Evolutionary conservation across 306 rosid genomes (phyloP), one percentile per base, ranked within the genome.

Genomic region (Cucumis hystrix): DNA sequence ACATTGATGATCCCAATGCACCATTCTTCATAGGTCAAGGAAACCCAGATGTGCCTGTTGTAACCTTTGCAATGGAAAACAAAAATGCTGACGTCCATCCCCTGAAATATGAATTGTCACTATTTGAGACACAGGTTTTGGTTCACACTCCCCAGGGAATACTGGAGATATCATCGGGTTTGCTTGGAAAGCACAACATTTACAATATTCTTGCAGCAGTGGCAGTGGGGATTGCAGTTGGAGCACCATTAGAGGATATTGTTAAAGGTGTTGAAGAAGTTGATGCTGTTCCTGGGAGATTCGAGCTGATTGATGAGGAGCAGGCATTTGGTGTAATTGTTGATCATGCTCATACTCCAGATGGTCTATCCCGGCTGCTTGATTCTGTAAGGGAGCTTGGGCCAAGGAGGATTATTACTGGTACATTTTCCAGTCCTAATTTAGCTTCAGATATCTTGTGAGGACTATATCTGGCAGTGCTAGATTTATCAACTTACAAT

Each of bases 181-280:
- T 95, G 87, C 93, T 95, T 65, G 97, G 96, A 83, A 87, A 88
- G 82, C 97, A 92, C 84, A 95, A 92, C 77, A 88, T 95, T 74
- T 90, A 90, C 88, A 92, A 92, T 83, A 92, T 95, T 82, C 89
- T 95, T 81, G 97, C 97, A 75, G 91, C 96, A 33, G 97, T 95
- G 80, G 91, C 99, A 15, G 93, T 92, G 52, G 97, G 99, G 70
- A 86, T 90, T 83, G 96, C 99, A 4, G 97, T 95, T n/a, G 97
- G 99, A 82, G 97, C 92, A 43, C 99, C 99, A 7, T 85, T 95
- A 68, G 99, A 95, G 84, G 96, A 95, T 80, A 95, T 95, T 80
- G 99, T 95, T 82, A 87, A 96, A 87, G 99, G 99, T 77, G 79
- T 92, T 86, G 99, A 95, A 87, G 97, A 92, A 83, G 97, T 95